Evolutionary conservation across 768 basidiomycete species (phyloP).

Genomic region (Tubosaeta sp.): DNA sequence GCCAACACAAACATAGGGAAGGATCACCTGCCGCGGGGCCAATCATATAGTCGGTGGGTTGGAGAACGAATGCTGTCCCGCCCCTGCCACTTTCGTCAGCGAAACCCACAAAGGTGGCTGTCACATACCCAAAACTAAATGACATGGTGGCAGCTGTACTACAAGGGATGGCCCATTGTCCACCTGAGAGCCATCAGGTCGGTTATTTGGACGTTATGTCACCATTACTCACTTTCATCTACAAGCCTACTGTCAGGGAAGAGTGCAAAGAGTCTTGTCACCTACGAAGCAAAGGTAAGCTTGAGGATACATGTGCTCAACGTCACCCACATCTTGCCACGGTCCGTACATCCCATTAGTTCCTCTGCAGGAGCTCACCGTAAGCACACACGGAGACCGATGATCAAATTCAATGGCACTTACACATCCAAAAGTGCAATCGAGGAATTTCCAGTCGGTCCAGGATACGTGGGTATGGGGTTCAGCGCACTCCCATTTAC

Average conservation of each 20-base stretch:
- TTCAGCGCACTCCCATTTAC: constrained; percentile 51
- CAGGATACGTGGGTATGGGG: constrained; percentile 63
- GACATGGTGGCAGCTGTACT: constrained; percentile 52
- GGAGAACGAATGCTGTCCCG: constrained; percentile 48
- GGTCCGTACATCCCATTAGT: constrained; percentile 70
- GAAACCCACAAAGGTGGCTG: not conserved
- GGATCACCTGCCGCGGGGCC: constrained; percentile 64
- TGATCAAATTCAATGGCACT: constrained; percentile 23
- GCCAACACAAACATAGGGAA: constrained; percentile 71
- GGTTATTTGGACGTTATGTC: not conserved
- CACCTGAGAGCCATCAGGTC: constrained; percentile 32
- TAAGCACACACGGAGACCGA: constrained; percentile 1
- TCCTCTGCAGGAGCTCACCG: constrained; percentile 42
- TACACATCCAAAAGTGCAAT: constrained; percentile 74
- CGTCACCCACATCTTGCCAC: constrained; percentile 60
- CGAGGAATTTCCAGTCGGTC: constrained; percentile 48
- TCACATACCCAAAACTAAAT: constrained; percentile 64
- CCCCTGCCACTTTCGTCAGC: constrained; percentile 14
- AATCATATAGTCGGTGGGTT: constrained; percentile 75
- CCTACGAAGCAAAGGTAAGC: constrained; percentile 38
- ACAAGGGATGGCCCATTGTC: constrained; percentile 78
- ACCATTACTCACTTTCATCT: constrained; percentile 42
- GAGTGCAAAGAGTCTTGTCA: constrained; percentile 56
- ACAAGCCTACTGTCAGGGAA: constrained; percentile 68
- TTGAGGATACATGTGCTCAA: not conserved